Base-by-base conservation (phyloP, 2,329 filamentous ascomycete genomes). In the Colletotrichum tropicicola region DNA sequence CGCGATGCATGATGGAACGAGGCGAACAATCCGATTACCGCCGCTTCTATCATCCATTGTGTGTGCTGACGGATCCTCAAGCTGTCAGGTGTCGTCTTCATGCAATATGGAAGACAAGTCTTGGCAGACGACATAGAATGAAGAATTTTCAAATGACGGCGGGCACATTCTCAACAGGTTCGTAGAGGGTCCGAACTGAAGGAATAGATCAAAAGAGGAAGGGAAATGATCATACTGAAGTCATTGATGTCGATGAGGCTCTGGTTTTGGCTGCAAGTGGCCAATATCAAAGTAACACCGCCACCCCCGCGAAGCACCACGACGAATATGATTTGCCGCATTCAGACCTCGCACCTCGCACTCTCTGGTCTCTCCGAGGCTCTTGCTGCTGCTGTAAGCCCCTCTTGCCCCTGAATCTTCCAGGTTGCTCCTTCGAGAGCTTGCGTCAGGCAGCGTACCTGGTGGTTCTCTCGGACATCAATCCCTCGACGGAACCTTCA, bases 21-120 rank as follows among this genome's bases (percentile, higher is more conserved):
- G 21, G 35, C 25, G 15, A 30, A 35, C 1, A 60, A 35, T 43
- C 56, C 21, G 60, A 60, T 64, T 35, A 35, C 32, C 37, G n/a
- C 32, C 13, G 32, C 23, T 41, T 23, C 41, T 9, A 32, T 60
- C 60, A 64, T 64, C 60, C 56, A 64, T 54, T 45, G 17, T 43
- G 15, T n/a, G 12, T 30, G 17, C 25, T 41, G 41, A 28, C 32
- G 9, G 19, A 27, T 35, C 15, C 15, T 21, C 21, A 41, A 21
- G 8, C 35, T 47, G 41, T 35, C 23, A 43, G 15, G 13, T 28
- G 17, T 59, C 28, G 28, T 12, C n/a, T 39, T 53, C 15, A 37
- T 39, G 32, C 55, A 27, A 6, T 7, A 12, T 13, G 17, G 13
- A 41, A 23, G 21, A 32, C 19, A 57, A 19, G 28, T 27, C 54